phyloP scores from a whole-genome alignment of 2,329 filamentous ascomycete species.

The Colletotrichum zoysiae region DNA sequence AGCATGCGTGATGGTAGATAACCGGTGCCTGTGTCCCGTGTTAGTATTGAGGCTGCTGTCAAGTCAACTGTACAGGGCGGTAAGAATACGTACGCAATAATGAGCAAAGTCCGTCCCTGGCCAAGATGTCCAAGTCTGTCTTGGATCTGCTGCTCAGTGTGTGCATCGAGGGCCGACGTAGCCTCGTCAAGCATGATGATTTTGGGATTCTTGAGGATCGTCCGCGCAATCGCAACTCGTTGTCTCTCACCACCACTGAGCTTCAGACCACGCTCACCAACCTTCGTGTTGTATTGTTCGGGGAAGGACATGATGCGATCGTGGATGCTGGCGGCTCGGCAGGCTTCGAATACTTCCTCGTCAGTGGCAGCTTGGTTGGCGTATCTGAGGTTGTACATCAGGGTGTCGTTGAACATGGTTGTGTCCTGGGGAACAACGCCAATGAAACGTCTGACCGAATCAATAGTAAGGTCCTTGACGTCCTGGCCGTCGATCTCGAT shows the following conservation, averaged over 20 bases:
- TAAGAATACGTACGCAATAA: slow-evolving; percentile 80
- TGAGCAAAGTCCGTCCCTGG: slow-evolving; percentile 88
- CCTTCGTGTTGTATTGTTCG: slow-evolving; percentile 88
- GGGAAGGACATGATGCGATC: slow-evolving; percentile 92
- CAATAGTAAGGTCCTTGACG: slow-evolving; percentile 88
- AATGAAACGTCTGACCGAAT: slow-evolving; percentile 91
- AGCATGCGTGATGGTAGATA: slow-evolving; percentile 87
- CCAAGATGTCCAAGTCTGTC: slow-evolving; percentile 85
- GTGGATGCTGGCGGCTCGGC: slow-evolving; percentile 89
- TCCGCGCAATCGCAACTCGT: slow-evolving; percentile 91
- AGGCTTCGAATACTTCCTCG: slow-evolving; percentile 85
- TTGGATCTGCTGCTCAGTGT: slow-evolving; percentile 94
- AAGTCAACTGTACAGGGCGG: slow-evolving; percentile 42
- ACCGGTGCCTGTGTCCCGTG: slow-evolving; percentile 70
- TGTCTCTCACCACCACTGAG: slow-evolving; percentile 94
- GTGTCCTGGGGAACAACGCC: slow-evolving; percentile 98
- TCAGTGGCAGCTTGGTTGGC: slow-evolving; percentile 85
- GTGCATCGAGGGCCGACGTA: slow-evolving; percentile 89
- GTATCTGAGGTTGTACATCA: slow-evolving; percentile 96
- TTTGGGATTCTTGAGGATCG: slow-evolving; percentile 90
- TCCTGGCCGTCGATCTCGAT: slow-evolving; percentile 89
- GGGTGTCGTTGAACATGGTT: slow-evolving; percentile 90
- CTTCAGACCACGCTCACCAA: slow-evolving; percentile 88
- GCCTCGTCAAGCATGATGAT: slow-evolving; percentile 96
- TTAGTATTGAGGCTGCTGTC: slow-evolving; percentile 46